Evolutionary conservation across 1,284 basidiomycete genomes (phyloP).

Genomic region (Fomitopsis pinicola): DNA sequence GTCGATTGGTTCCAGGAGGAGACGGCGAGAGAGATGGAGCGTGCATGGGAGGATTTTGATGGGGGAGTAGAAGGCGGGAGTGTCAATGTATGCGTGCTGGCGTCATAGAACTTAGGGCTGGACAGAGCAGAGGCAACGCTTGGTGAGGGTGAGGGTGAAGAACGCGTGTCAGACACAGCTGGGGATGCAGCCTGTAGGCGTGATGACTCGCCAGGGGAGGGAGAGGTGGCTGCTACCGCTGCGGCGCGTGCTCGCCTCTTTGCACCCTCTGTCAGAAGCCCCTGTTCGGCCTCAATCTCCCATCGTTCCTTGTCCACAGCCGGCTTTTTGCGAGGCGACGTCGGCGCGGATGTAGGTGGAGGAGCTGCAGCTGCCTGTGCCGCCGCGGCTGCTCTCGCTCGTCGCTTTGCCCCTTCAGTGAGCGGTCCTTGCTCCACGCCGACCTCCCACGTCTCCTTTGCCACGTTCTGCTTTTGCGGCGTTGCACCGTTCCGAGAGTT

Average conservation of each 20-base stretch:
- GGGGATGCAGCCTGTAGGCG: constrained; percentile 12
- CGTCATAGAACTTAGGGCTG: constrained; percentile 56
- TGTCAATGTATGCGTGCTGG: constrained; percentile 50
- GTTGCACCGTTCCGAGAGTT: neutral
- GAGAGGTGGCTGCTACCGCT: constrained; percentile 33
- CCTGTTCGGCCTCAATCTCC: constrained; percentile 75
- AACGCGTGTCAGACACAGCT: constrained; percentile 9
- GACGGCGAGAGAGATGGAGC: constrained; percentile 57
- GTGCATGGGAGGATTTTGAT: constrained; percentile 44
- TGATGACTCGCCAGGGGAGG: constrained; percentile 3
- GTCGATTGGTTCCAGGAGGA: constrained; percentile 12
- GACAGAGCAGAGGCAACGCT: constrained; percentile 32
- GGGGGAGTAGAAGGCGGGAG: constrained; percentile 59
- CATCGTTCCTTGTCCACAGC: constrained; percentile 59
- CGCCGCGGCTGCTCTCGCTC: constrained; percentile 35
- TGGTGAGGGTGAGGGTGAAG: constrained; percentile 19
- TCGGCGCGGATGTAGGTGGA: constrained; percentile 10
- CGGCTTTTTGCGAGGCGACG: constrained; percentile 19
- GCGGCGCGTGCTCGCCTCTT: constrained; percentile 57
- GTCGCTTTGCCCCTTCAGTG: constrained; percentile 65
- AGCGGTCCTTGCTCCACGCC: constrained; percentile 69
- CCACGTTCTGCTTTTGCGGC: constrained; percentile 3
- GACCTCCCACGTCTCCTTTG: constrained; percentile 40
- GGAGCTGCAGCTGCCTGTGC: constrained; percentile 7
- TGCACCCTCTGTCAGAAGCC: constrained; percentile 66